Percentiles rank a stretch among this genome's conserved stretches.
These are phyloP conservation scores for Wickerhamomyces strasburgensis DNA, from an alignment of 805 yeast species.

Conservation along the genomic window DNA sequence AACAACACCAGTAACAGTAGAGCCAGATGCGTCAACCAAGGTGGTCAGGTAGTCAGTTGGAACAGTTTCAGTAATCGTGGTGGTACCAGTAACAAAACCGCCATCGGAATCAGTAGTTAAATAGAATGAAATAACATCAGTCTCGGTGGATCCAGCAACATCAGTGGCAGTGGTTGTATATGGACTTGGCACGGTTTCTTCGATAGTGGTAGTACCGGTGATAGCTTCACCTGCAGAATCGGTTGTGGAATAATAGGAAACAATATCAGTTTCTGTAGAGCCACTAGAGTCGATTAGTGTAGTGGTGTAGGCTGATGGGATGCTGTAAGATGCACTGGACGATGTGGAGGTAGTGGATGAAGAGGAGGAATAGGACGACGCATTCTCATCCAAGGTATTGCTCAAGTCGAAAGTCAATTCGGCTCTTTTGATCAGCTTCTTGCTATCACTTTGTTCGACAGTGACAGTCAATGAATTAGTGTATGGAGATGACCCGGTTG, in stretches of 20 bases:
- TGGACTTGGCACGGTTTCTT: slow-evolving; percentile 2
- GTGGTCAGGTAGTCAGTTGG: not conserved
- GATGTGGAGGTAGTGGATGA: slow-evolving; percentile 7
- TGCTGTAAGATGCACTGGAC: slow-evolving; percentile 14
- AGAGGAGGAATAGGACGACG: slow-evolving; percentile 3
- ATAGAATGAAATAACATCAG: not conserved
- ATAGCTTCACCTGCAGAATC: not conserved
- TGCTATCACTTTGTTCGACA: slow-evolving; percentile 2
- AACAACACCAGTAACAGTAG: slow-evolving; percentile 1
- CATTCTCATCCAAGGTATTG: slow-evolving; percentile 3
- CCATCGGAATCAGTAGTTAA: slow-evolving; percentile 1
- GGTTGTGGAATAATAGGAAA: not conserved
- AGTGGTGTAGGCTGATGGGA: not conserved
- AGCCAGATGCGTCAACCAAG: too few relatives aligned
- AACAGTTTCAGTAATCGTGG: not conserved
- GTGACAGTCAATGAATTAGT: slow-evolving; percentile 1
- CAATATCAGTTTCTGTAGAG: not conserved
- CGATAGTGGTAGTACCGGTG: too few relatives aligned
- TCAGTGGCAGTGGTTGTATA: slow-evolving; percentile 6
- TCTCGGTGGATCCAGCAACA: not conserved
- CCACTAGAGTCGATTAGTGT: too few relatives aligned
- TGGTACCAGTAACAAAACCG: not conserved
- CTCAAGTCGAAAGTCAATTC: not conserved
- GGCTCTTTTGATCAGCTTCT: slow-evolving; percentile 7
- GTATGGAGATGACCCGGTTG: slow-evolving; percentile 4